Evolutionary conservation across 441 rosid genomes (phyloP), one percentile per base, ranked within the genome.

Genomic region (Syzygium malaccense): DNA sequence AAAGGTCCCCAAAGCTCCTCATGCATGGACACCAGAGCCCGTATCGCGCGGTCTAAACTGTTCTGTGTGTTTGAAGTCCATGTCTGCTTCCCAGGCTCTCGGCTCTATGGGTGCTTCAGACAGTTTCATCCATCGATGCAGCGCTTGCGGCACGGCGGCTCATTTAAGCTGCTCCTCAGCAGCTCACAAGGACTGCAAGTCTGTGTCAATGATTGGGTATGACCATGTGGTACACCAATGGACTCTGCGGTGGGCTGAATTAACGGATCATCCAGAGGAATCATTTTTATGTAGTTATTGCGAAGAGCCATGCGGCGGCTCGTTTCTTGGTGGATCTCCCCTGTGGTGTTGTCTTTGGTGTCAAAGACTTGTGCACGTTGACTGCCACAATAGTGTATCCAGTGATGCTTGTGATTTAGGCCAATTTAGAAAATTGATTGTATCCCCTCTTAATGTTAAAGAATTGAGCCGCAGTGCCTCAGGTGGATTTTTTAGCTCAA

Each of bases 321-420:
- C 98, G 60, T 98, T 98, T 93, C 97, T 98, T 48, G 95, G 99
- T 60, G 99, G 99, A 78, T 97, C 99, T 33, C 99, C 99, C 53
- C 93, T 97, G 89, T 98, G 98, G 99, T 96, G 98, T 91, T 98
- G 99, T 94, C 93, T 96, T 93, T 98, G 99, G 99, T 98, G 99
- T 92, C 99, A 98, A 89, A 95, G 96, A 55, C 96, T 98, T 78
- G 95, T 97, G 49, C 99, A 98, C 86, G 98, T 97, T 30, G 99
- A 97, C 91, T 98, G 99, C 89, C 99, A 96, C 88, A 90, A 91
- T 91, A 94, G 90, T 86, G 92, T 98, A 96, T 95, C 92, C 14
- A 94, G 97, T 87, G 98, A 95, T 91, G 83, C 93, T 87, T 97
- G 99, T 94, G 99, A 97, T 91, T 92, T 98, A 92, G 99, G 99